A percentile compares a stretch with the other conserved stretches of the same genome.
phyloP scores from a whole-genome alignment of 306 rosid species.

The Inga oerstediana region DNA sequence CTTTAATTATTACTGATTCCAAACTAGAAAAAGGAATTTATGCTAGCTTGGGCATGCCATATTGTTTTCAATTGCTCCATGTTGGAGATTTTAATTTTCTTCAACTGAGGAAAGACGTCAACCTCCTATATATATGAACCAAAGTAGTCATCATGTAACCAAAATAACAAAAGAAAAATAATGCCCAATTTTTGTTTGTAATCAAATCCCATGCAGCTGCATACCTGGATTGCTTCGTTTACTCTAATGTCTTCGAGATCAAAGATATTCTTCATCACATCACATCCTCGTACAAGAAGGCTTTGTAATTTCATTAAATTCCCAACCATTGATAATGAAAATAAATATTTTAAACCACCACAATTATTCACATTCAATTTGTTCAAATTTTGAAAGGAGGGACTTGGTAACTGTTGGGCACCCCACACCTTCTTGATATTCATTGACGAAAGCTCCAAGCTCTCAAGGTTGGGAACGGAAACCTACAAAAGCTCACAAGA shows the following conservation, averaged over 20 bases:
- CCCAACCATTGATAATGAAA: constrained; percentile 13
- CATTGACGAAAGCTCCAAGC: constrained; percentile 7
- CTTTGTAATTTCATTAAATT: constrained; percentile 25
- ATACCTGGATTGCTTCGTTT: neutral
- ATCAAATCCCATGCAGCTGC: neutral
- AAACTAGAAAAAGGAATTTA: too few species aligned
- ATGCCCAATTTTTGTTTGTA: neutral
- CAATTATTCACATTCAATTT: neutral
- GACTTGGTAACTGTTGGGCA: neutral
- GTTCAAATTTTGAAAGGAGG: constrained; percentile 4
- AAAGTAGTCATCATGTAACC: neutral
- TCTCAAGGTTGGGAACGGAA: neutral
- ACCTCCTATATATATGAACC: neutral
- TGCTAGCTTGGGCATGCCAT: neutral
- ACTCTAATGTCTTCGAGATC: neutral
- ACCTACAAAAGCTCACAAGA: constrained; percentile 1
- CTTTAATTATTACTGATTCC: too few species aligned
- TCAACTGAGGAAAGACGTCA: neutral
- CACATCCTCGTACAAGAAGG: constrained; percentile 24
- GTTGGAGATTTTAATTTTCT: neutral
- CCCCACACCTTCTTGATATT: constrained; percentile 15
- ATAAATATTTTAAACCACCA: neutral
- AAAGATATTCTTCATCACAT: constrained; percentile 25
- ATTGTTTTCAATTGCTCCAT: constrained; percentile 10
- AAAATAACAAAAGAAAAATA: neutral